Base-by-base conservation (phyloP, 176 grass and related monocot genomes). In the Microstegium vimineum region DNA sequence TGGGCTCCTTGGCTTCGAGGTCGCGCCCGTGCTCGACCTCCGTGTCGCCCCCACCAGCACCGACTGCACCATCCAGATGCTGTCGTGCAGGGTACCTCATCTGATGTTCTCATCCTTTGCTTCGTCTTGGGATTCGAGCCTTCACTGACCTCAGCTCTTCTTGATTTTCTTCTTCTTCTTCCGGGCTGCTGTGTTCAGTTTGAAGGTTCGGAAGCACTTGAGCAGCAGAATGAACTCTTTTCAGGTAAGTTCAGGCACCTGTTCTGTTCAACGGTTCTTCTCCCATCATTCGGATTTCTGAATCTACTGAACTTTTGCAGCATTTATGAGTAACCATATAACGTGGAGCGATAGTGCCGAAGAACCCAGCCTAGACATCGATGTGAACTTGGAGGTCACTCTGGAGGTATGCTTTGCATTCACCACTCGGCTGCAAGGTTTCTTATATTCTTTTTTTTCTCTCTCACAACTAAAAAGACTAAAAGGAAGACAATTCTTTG, bases 251-350 rank as follows among this genome's bases (percentile, higher is more conserved):
- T 66, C 33, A 59, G 3, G 66, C 66, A 13, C 17, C 23, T 67
- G 17, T 10, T 35, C 23, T 67, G 17, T 10, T 35, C 7, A 36
- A 2, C 32, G 6, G 16, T 66, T 34, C 31, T 66, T 66, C 30
- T 42, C 10, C n/a, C n/a, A n/a, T n/a, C 25, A 9, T 0, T 25
- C 27, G 36, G 8, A 22, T 38, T 8, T 80, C 75, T 73, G 75
- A 84, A 84, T 3, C 38, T 26, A 27, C 45, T 54, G 32, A 57
- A 70, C 10, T 40, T 5, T 63, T 31, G 52, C 82, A 87, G 96
- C 93, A 12, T 95, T 86, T 70, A 95, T 99, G 96, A 94, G 73
- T 42, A 95, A 95, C 54, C 81, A 73, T 76, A 92, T 99, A 94
- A 93, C 85, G 8, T 99, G 93, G 96, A 66, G 60, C 18, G 63